A percentile compares a stretch with the other conserved stretches of the same genome.
Evolutionary conservation across 371 early-diverging fungal species (phyloP).

Genomic region (Syncephalastrum racemosum): DNA sequence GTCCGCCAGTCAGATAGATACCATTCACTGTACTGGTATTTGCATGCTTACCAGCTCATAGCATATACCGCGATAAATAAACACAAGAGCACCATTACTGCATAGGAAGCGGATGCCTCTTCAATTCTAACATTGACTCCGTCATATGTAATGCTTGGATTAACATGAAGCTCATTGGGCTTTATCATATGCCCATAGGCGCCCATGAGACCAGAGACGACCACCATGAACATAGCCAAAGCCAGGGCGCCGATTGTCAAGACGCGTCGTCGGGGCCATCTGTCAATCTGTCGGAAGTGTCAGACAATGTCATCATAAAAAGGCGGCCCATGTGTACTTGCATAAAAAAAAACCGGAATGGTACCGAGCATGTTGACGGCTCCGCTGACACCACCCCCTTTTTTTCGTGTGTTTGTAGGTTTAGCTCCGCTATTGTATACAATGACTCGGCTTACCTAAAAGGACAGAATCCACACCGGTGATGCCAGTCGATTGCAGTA

Average conservation of each 20-base stretch:
- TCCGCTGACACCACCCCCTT: conserved; percentile 24
- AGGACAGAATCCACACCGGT: conserved; percentile 47
- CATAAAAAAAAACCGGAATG: conserved; percentile 25
- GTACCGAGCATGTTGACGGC: conserved; percentile 26
- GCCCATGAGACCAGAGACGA: conserved; percentile 35
- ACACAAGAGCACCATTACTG: conserved; percentile 59
- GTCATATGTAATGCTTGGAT: conserved; percentile 26
- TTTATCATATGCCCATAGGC: conserved; percentile 16
- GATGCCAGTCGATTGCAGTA: conserved; percentile 67
- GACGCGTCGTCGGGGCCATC: conserved; percentile 23
- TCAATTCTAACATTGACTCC: conserved; percentile 12
- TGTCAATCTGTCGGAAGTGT: conserved; percentile 17
- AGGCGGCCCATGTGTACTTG: conserved; percentile 10
- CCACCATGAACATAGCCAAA: conserved; percentile 23
- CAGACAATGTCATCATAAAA: conserved; percentile 7
- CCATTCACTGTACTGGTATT: background rate
- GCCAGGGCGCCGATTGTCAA: conserved; percentile 18
- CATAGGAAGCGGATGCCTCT: conserved; percentile 39
- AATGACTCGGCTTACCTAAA: conserved; percentile 20
- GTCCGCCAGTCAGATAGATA: too few relatives aligned
- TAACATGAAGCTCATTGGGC: conserved; percentile 13
- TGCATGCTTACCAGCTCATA: conserved; percentile 11
- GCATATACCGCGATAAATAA: conserved; percentile 71
- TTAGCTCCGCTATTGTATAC: background rate
- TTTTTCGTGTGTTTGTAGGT: background rate